Conservation (phyloP, 176 grass and related monocot genomes). For the Phyllostachys edulis region DNA sequence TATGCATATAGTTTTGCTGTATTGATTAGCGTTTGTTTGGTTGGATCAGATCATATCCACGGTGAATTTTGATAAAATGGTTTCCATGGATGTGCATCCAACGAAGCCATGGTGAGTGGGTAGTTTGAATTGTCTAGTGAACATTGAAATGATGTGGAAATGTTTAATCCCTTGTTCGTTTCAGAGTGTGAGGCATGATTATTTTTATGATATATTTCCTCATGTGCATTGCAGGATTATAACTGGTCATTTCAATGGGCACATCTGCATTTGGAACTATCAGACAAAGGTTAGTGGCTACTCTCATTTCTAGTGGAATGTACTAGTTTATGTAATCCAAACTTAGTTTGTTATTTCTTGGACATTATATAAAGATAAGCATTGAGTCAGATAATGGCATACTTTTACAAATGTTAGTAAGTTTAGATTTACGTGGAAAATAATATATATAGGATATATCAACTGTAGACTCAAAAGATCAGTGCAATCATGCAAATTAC, state of each 20-base stretch:
- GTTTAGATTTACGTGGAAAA: too few relatives aligned
- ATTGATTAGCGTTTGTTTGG: background rate
- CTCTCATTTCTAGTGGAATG: background rate
- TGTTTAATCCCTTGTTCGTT: background rate
- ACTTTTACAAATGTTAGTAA: too few relatives aligned
- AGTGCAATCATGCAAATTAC: too few relatives aligned
- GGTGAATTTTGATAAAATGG: background rate
- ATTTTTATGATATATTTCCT: background rate
- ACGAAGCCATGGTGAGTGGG: constrained; percentile 15
- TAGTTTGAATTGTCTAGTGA: background rate
- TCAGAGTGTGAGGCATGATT: background rate
- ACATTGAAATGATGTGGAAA: background rate
- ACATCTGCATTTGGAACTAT: constrained; percentile 65
- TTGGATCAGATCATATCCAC: constrained; percentile 3
- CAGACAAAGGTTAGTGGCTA: constrained; percentile 46
- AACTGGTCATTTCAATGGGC: constrained; percentile 52
- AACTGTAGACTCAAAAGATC: too few relatives aligned
- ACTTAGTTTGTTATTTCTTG: background rate
- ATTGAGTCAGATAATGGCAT: too few relatives aligned
- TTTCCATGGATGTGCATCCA: constrained; percentile 32
- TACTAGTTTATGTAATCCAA: background rate
- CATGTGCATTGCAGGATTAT: constrained; percentile 53
- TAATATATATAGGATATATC: too few relatives aligned
- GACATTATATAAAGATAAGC: background rate
- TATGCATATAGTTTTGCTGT: too few relatives aligned